Percentiles rank a stretch among this genome's conserved stretches.
phyloP scores from a whole-genome alignment of 305 asterid species.

The Fraxinus platypoda region DNA sequence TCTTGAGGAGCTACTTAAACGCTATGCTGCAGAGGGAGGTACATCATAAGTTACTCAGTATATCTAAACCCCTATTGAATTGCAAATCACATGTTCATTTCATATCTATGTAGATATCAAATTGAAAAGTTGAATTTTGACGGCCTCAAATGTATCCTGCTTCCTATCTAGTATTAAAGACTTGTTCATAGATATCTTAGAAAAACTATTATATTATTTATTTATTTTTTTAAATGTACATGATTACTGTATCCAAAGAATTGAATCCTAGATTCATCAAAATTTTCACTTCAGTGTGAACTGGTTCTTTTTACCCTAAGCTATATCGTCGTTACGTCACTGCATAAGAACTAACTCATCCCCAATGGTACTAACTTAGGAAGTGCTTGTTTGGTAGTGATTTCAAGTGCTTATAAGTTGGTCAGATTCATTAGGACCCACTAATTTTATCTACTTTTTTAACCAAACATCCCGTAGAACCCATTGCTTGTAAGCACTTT shows the following conservation, averaged over 20 bases:
- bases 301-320: background rate
- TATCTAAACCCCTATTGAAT: slow-evolving; percentile 1
- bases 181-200: background rate
- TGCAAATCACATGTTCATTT: background rate
- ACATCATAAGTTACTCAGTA: slow-evolving; percentile 15
- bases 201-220: background rate
- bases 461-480: background rate
- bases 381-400: background rate
- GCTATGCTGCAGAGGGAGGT: slow-evolving; percentile 66
- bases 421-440: background rate
- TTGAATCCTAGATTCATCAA: background rate
- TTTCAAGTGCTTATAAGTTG: background rate
- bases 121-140: slow-evolving; percentile 18
- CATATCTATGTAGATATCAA: slow-evolving; percentile 12
- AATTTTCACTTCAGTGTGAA: background rate
- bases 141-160: background rate
- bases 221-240: background rate
- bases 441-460: background rate
- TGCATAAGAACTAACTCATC: background rate
- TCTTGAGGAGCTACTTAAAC: slow-evolving; percentile 80
- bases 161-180: background rate
- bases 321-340: background rate
- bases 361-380: background rate
- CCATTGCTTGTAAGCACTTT: background rate
- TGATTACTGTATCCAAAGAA: background rate